A percentile compares a stretch with the other conserved stretches of the same genome.
Evolutionary conservation across 2,329 filamentous ascomycete genomes (phyloP).

Genomic region (Colletotrichum navitas): DNA sequence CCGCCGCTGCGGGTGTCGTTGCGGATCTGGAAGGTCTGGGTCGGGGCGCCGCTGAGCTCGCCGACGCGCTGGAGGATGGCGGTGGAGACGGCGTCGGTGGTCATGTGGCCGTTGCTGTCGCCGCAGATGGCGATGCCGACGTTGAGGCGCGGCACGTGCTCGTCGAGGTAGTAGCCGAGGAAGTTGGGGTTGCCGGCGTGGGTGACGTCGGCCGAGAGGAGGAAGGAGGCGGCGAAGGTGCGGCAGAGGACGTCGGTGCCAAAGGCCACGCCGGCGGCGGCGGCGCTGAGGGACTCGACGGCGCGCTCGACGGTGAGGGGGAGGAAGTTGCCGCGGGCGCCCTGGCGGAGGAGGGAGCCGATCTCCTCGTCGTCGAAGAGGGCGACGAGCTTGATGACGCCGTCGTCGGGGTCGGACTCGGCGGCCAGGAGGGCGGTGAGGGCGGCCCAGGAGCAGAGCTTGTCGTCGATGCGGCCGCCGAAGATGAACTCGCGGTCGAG

Average conservation of each 20-base stretch:
- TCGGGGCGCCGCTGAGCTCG: conserved; percentile 75
- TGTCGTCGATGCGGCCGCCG: conserved; percentile 95
- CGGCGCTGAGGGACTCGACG: conserved; percentile 74
- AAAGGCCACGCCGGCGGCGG: conserved; percentile 57
- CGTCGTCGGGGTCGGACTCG: conserved; percentile 66
- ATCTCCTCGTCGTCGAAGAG: conserved; percentile 99
- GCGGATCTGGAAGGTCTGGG: conserved; percentile 94
- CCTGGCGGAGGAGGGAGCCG: conserved; percentile 89
- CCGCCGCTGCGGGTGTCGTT: conserved; percentile 92
- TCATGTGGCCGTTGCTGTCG: conserved; percentile 96
- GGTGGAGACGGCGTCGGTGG: conserved; percentile 88
- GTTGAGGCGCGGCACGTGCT: conserved; percentile 90
- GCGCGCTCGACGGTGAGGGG: conserved; percentile 84
- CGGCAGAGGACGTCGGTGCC: conserved; percentile 77
- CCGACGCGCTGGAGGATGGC: conserved; percentile 84
- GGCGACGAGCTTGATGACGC: conserved; percentile 89
- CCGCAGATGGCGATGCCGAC: conserved; percentile 84
- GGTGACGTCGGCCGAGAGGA: conserved; percentile 92
- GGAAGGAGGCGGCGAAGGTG: conserved; percentile 92
- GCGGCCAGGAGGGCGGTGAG: conserved; percentile 84
- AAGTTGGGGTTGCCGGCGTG: conserved; percentile 98
- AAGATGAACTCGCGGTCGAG: conserved; percentile 95
- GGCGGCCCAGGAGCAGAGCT: conserved; percentile 95
- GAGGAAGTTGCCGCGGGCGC: conserved; percentile 90
- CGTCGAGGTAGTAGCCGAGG: conserved; percentile 82